Evolutionary conservation across 2,329 filamentous ascomycete species (phyloP).

Genomic region (Ascosphaera acerosa): DNA sequence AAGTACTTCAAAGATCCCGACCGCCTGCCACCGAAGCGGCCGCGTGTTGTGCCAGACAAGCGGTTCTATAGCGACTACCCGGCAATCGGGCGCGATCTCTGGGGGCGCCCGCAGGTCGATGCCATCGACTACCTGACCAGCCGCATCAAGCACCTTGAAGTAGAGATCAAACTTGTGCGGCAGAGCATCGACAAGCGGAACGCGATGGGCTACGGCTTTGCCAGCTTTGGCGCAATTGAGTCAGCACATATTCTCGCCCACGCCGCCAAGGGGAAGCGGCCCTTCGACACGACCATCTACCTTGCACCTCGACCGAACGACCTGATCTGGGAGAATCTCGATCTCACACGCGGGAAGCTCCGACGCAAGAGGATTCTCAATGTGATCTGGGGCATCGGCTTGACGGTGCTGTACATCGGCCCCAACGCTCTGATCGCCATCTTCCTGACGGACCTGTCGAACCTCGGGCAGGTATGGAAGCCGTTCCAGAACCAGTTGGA

Average conservation of each 20-base stretch:
- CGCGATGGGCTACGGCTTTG: conserved; percentile 78
- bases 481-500: conserved; percentile 42
- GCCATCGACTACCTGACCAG: conserved; percentile 82
- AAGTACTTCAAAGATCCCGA: conserved; percentile 78
- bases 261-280: conserved; percentile 53
- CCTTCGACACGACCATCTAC: conserved; percentile 47
- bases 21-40: conserved; percentile 49
- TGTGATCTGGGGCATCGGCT: conserved; percentile 53
- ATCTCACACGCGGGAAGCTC: conserved; percentile 40
- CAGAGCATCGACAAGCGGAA: conserved; percentile 64
- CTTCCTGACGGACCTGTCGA: conserved; percentile 66
- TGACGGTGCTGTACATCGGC: conserved; percentile 69
- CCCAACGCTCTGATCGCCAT: conserved; percentile 89
- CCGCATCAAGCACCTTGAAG: conserved; percentile 58
- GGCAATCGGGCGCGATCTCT: conserved; percentile 15
- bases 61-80: conserved; percentile 45
- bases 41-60: conserved; percentile 55
- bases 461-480: conserved; percentile 57
- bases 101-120: conserved; percentile 40
- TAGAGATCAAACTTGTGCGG: conserved; percentile 62
- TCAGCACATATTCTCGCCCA: conserved; percentile 78
- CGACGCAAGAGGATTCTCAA: conserved; percentile 52
- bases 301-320: conserved; percentile 74
- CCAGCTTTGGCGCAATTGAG: conserved; percentile 68
- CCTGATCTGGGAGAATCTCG: conserved; percentile 88